Base-by-base conservation (phyloP, 441 rosid genomes). In the Populus trichocarpa region DNA sequence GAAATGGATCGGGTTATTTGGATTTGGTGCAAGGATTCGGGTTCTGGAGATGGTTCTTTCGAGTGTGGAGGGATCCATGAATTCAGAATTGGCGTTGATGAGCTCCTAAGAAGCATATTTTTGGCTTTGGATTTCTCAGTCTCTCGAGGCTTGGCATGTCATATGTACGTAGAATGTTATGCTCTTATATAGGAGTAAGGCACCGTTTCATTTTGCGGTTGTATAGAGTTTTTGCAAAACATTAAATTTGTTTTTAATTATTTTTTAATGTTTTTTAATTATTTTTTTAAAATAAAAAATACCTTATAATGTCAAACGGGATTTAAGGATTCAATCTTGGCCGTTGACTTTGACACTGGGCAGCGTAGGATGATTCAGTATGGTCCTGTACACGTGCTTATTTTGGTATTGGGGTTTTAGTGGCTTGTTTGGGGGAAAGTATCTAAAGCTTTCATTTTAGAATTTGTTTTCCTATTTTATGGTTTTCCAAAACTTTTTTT, bases 21-120 rank as follows among this genome's bases (percentile, higher is more conserved):
- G 28, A 81, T 75, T 73, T 72, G 91, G 67, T 75, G 89, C 33
- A 78, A 73, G 33, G 84, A 59, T 40, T 74, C 74, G 90, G 2
- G 40, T 38, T 89, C 88, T 50, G 57, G 57, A 4, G 85, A 81
- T 22, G 88, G 65, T 8, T 91, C 91, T 64, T 83, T 89, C 64
- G 85, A 71, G 78, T 82, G 86, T 50, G 57, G 57, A 5, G 90
- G 84, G 14, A 79, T 66, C 90, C 91, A 84, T 10, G 97, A 86
- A 22, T 86, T 86, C 23, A 88, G 85, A 40, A 91, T 0, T 25
- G 97, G 95, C 32, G 93, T 87, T 28, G 98, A 94, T 11, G 96
- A 80, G 72, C 95, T 90, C 20, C 96, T 81, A 13, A 94, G 67
- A 59, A 94, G 91, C 98, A 94, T 92, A 23, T 73, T 78, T 66